A percentile compares a stretch with the other conserved stretches of the same genome.
These are phyloP conservation scores for Teratosphaeria nubilosa DNA, from an alignment of 2,329 filamentous ascomycete species.

Conservation along the genomic window DNA sequence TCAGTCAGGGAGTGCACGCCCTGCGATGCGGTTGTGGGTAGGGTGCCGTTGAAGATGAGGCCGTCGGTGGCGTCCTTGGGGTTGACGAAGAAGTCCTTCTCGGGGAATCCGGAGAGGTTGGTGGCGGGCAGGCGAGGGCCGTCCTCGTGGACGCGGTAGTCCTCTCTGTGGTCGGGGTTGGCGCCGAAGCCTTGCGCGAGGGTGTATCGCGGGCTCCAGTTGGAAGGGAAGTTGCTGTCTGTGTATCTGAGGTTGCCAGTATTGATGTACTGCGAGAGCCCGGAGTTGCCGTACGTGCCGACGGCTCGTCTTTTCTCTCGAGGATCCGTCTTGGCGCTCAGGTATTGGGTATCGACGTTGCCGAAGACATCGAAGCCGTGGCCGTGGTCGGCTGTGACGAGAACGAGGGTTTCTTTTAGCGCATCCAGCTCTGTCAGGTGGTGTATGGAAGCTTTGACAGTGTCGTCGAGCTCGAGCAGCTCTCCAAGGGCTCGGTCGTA, in stretches of 20 bases:
- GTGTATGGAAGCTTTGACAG: conserved; percentile 61
- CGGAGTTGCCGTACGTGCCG: conserved; percentile 63
- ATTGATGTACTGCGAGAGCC: conserved; percentile 64
- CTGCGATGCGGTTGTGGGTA: conserved; percentile 50
- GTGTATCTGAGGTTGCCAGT: conserved; percentile 52
- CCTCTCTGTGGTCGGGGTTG: conserved; percentile 65
- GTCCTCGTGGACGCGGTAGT: conserved; percentile 50
- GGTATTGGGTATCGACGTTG: conserved; percentile 68
- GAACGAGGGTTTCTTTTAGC: conserved; percentile 64
- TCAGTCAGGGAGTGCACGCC: conserved; percentile 72
- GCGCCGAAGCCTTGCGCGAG: conserved; percentile 64
- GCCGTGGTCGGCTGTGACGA: conserved; percentile 81
- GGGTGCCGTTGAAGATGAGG: conserved; percentile 65
- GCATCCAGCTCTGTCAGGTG: conserved; percentile 57
- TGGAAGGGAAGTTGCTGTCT: conserved; percentile 66
- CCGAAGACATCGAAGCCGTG: conserved; percentile 85
- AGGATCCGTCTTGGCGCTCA: conserved; percentile 53
- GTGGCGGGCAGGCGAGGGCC: conserved; percentile 54
- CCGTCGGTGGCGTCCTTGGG: conserved; percentile 56
- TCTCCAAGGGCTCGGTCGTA: conserved; percentile 80
- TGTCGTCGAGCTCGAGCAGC: conserved; percentile 77
- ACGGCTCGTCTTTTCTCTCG: conserved; percentile 67
- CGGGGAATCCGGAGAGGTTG: conserved; percentile 38
- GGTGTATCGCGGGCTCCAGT: conserved; percentile 78
- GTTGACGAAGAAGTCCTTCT: conserved; percentile 55